A percentile compares a stretch with the other conserved stretches of the same genome.
Conservation (phyloP, 108 stramenopile species). For the Cylindrotheca closterium region DNA sequence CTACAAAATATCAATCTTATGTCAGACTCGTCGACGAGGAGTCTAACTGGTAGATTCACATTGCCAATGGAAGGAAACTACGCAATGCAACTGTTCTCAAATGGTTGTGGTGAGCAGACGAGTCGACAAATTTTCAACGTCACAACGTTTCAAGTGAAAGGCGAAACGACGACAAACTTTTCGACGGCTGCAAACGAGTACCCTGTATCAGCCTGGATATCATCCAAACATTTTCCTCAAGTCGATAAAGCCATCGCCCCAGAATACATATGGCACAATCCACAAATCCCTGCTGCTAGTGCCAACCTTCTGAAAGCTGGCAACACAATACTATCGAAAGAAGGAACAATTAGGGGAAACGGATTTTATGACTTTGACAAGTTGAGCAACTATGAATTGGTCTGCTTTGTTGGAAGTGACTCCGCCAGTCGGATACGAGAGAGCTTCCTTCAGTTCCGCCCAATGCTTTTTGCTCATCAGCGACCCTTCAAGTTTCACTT, state of each 20-base stretch:
- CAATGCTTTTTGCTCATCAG: slow-evolving; percentile 20
- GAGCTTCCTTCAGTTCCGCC: slow-evolving; percentile 32
- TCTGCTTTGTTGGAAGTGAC: slow-evolving; percentile 54
- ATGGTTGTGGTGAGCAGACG: slow-evolving; percentile 20
- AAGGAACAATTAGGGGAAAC: slow-evolving; percentile 6
- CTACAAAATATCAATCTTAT: slow-evolving; percentile 22
- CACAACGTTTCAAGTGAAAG: neutral
- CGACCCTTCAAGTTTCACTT: slow-evolving; percentile 62
- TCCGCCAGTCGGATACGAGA: slow-evolving; percentile 20
- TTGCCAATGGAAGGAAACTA: slow-evolving; percentile 39
- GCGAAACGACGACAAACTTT: neutral
- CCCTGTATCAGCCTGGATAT: slow-evolving; percentile 18
- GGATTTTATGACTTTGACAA: slow-evolving; percentile 30
- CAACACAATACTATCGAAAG: slow-evolving; percentile 8
- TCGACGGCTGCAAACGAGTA: slow-evolving; percentile 4
- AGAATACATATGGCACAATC: slow-evolving; percentile 24
- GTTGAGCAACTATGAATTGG: slow-evolving; percentile 52
- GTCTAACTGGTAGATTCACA: slow-evolving; percentile 17
- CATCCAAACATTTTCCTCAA: slow-evolving; percentile 16
- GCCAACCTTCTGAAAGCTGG: slow-evolving; percentile 13
- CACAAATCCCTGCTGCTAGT: neutral
- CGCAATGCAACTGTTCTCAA: slow-evolving; percentile 20
- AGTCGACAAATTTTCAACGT: slow-evolving; percentile 7
- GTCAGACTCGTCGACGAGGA: neutral
- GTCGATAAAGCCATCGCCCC: too few relatives aligned